Percentiles rank a stretch among this genome's conserved stretches.
These are phyloP conservation scores for Macrocystidia cucumis DNA, from an alignment of 1,284 basidiomycete species.

Conservation along the genomic window DNA sequence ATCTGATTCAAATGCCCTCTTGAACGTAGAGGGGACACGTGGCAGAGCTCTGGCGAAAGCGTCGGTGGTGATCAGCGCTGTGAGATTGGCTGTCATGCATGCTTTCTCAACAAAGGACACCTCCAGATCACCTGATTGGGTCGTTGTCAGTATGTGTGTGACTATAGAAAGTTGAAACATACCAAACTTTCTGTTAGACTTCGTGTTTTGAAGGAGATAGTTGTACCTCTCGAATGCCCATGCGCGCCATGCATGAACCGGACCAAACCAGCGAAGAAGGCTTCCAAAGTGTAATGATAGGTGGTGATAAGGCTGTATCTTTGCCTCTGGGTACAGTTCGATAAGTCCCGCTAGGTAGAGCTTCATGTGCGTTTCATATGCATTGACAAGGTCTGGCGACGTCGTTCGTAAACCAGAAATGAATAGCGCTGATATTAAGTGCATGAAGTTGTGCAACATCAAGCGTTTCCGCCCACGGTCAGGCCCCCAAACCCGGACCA, in stretches of 20 bases:
- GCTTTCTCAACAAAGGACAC: conserved; percentile 18
- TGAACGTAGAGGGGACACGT: conserved; percentile 3
- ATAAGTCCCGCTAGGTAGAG: conserved; percentile 9
- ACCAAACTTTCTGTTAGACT: conserved; percentile 24
- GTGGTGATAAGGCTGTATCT: conserved; percentile 15
- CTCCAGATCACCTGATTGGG: conserved; percentile 18
- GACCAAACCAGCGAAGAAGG: conserved; percentile 15
- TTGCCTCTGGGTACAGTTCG: conserved; percentile 8
- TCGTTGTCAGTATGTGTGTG: conserved; percentile 1
- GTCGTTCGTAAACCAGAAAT: conserved; percentile 14
- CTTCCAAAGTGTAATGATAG: conserved; percentile 15
- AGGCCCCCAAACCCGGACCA: neutral
- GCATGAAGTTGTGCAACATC: conserved; percentile 29
- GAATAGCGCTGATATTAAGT: conserved; percentile 25
- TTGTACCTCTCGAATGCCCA: conserved; percentile 16
- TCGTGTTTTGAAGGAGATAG: conserved; percentile 19
- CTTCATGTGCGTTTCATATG: conserved; percentile 9
- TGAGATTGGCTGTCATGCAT: conserved; percentile 14
- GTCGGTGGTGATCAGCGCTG: conserved; percentile 8
- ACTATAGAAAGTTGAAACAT: conserved; percentile 1
- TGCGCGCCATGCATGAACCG: conserved; percentile 17
- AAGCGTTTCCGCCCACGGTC: conserved; percentile 9
- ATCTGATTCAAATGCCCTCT: conserved; percentile 10
- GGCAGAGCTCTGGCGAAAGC: conserved; percentile 8
- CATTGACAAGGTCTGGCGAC: conserved; percentile 3